Conservation (phyloP, 176 grass and related monocot species). For the Microstegium vimineum region DNA sequence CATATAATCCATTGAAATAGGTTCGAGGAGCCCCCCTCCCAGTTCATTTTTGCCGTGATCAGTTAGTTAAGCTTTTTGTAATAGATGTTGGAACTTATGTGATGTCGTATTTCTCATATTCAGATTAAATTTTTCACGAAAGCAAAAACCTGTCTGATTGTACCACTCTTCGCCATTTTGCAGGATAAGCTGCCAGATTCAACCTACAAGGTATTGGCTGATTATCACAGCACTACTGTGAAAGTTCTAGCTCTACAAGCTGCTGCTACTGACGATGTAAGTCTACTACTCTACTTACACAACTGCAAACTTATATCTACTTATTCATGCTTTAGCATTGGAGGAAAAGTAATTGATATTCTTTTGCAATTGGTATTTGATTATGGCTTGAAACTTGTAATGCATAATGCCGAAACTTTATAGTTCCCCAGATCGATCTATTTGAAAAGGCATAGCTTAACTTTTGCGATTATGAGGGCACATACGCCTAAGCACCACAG, state of each 20-base stretch:
- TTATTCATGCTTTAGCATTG: background rate
- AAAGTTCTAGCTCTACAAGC: slow-evolving; percentile 80
- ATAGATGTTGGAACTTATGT: background rate
- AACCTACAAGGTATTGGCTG: slow-evolving; percentile 69
- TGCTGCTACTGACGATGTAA: slow-evolving; percentile 82
- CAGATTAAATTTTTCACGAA: background rate
- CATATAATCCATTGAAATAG: background rate
- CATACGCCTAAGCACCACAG: background rate
- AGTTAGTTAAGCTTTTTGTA: background rate
- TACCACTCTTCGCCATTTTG: slow-evolving; percentile 13
- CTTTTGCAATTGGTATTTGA: background rate
- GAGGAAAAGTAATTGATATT: background rate
- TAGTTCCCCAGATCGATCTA: background rate
- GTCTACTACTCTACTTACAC: slow-evolving; percentile 25
- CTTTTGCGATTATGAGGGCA: background rate
- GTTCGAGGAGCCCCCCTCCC: background rate
- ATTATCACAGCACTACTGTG: slow-evolving; percentile 79
- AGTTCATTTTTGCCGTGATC: background rate
- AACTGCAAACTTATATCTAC: background rate
- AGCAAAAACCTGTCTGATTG: background rate
- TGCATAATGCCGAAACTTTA: background rate
- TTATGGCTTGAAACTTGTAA: background rate
- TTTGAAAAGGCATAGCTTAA: background rate
- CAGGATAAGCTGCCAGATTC: slow-evolving; percentile 79
- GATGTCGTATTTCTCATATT: background rate